Percentiles rank a stretch among this genome's conserved stretches.
Conservation (phyloP, 768 basidiomycete genomes). For the Lactarius tabidus region DNA sequence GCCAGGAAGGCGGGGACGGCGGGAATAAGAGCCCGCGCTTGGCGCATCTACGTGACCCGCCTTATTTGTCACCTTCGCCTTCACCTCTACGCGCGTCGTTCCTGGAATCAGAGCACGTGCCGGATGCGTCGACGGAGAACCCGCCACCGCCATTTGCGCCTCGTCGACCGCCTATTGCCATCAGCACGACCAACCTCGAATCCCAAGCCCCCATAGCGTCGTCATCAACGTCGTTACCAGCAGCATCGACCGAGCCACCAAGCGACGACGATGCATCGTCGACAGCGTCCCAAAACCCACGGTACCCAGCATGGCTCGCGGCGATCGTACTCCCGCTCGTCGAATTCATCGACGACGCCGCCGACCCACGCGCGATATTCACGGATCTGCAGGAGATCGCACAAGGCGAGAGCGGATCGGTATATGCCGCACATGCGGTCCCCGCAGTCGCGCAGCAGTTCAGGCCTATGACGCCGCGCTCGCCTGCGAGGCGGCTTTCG, state of each 20-base stretch:
- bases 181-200: slow-evolving; percentile 1
- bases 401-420: slow-evolving; percentile 77
- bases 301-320: slow-evolving; percentile 62
- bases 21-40: slow-evolving; percentile 14
- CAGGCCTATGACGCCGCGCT: slow-evolving; percentile 19
- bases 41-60: background rate
- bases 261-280: background rate
- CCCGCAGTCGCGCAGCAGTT: slow-evolving; percentile 6
- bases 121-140: background rate
- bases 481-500: slow-evolving; percentile 13
- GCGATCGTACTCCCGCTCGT: slow-evolving; percentile 54
- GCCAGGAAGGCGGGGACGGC: slow-evolving; percentile 17
- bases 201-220: background rate
- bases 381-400: slow-evolving; percentile 72
- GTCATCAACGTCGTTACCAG: background rate
- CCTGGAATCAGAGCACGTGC: background rate
- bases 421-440: slow-evolving; percentile 42
- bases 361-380: slow-evolving; percentile 63
- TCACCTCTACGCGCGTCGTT: slow-evolving; percentile 21
- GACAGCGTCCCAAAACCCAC: slow-evolving; percentile 34
- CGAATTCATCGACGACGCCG: slow-evolving; percentile 57
- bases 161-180: slow-evolving; percentile 2
- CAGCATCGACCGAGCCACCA: background rate
- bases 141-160: slow-evolving; percentile 10
- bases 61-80: slow-evolving; percentile 9